These are phyloP conservation scores for Schwanniomyces etchellsii DNA, from an alignment of 1,139 yeast genomes.

Conservation along the genomic window DNA sequence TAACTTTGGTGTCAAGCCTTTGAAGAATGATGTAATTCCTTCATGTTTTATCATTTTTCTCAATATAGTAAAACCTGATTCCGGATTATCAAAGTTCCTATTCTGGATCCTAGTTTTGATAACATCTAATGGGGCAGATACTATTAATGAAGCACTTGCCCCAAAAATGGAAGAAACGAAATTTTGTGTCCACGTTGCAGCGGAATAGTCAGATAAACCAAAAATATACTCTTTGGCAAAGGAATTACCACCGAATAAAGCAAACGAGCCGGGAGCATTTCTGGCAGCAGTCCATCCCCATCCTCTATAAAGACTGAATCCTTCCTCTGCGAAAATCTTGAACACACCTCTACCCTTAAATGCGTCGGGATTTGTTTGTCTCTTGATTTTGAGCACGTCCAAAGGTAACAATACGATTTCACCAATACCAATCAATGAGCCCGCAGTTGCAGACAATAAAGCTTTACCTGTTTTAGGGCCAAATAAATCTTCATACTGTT, in stretches of 20 bases:
- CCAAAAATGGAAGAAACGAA: constrained; percentile 95
- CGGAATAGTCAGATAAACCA: constrained; percentile 77
- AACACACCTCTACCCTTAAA: constrained; percentile 96
- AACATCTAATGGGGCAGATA: constrained; percentile 96
- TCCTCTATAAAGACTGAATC: constrained; percentile 90
- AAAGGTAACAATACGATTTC: constrained; percentile 93
- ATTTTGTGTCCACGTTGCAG: constrained; percentile 94
- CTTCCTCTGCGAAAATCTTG: constrained; percentile 83
- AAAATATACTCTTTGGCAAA: constrained; percentile 95
- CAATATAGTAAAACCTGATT: constrained; percentile 85
- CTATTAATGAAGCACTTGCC: constrained; percentile 94
- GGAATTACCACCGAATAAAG: constrained; percentile 96
- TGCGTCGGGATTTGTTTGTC: constrained; percentile 98
- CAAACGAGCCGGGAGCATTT: constrained; percentile 98
- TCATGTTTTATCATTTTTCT: constrained; percentile 91
- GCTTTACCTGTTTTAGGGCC: constrained; percentile 98
- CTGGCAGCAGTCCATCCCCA: constrained; percentile 99
- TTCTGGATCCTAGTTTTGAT: constrained; percentile 98
- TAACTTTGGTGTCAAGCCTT: constrained; percentile 93
- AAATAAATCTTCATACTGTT: constrained; percentile 64
- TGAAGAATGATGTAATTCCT: constrained; percentile 87
- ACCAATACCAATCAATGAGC: constrained; percentile 95
- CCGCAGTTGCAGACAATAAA: constrained; percentile 93
- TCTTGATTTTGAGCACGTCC: constrained; percentile 94
- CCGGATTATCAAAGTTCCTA: constrained; percentile 92